These are phyloP conservation scores for Phytophthora ramorum DNA, from an alignment of 352 stramenopile species.

Conservation along the genomic window DNA sequence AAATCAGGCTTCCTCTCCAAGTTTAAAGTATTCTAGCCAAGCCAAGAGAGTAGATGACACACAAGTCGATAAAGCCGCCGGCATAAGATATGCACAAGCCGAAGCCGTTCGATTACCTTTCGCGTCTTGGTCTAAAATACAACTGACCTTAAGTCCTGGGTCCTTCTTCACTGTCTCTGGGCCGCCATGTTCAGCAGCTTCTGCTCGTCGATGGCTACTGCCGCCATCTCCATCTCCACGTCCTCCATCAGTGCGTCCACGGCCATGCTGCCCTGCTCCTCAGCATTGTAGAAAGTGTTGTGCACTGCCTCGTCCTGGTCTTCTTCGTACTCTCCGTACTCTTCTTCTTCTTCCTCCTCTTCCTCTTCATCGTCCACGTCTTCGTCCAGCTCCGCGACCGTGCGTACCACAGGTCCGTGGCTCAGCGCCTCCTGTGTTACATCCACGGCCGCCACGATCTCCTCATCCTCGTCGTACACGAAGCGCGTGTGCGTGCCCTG, in stretches of 20 bases:
- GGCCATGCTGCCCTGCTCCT: slow-evolving; percentile 25
- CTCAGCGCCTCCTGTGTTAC: slow-evolving; percentile 63
- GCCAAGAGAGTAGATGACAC: slow-evolving; percentile 2
- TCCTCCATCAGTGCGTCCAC: slow-evolving; percentile 64
- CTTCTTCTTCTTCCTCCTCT: slow-evolving; percentile 42
- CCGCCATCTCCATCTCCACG: slow-evolving; percentile 76
- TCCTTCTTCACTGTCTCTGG: slow-evolving; percentile 18
- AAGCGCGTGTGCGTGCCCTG: slow-evolving; percentile 85
- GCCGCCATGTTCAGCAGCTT: slow-evolving; percentile 36
- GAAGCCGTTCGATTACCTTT: slow-evolving; percentile 28
- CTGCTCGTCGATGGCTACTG: slow-evolving; percentile 57
- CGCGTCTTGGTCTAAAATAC: slow-evolving; percentile 29
- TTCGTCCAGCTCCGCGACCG: slow-evolving; percentile 62
- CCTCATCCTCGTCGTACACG: slow-evolving; percentile 78
- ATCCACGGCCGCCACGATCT: slow-evolving; percentile 71
- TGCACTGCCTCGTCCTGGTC: slow-evolving; percentile 39
- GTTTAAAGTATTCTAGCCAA: slow-evolving; percentile 68
- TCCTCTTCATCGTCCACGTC: slow-evolving; percentile 48
- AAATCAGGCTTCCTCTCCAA: slow-evolving; percentile 79
- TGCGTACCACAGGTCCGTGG: slow-evolving; percentile 62
- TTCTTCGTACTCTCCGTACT: slow-evolving; percentile 37
- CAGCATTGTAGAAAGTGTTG: slow-evolving; percentile 49
- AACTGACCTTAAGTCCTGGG: neutral
- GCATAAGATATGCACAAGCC: slow-evolving; percentile 24
- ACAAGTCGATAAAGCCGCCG: slow-evolving; percentile 7